A percentile compares a stretch with the other conserved stretches of the same genome.
Evolutionary conservation across 2,329 filamentous ascomycete genomes (phyloP).

Genomic region (Fusarium sp.): DNA sequence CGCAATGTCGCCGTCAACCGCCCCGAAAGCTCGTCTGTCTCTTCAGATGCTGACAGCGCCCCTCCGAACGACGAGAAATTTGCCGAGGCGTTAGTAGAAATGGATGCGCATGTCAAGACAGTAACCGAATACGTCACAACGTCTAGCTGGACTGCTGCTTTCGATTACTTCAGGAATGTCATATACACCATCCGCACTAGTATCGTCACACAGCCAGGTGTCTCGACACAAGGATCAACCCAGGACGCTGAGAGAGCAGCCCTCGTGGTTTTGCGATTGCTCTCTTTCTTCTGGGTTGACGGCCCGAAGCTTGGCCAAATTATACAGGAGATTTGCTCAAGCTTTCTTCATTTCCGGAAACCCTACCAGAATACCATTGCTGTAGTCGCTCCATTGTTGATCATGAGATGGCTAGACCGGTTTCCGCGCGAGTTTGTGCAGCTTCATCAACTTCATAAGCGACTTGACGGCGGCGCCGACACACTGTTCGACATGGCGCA

Average conservation of each 20-base stretch:
- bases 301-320: slow-evolving; percentile 72
- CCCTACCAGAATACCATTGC: slow-evolving; percentile 75
- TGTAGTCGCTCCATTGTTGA: slow-evolving; percentile 73
- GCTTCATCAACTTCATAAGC: slow-evolving; percentile 72
- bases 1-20: slow-evolving; percentile 57
- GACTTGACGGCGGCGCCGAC: slow-evolving; percentile 76
- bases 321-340: slow-evolving; percentile 77
- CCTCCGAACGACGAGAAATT: slow-evolving; percentile 45
- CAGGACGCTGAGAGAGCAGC: slow-evolving; percentile 67
- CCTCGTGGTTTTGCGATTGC: slow-evolving; percentile 70
- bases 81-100: slow-evolving; percentile 59
- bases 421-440: slow-evolving; percentile 76
- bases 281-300: slow-evolving; percentile 77
- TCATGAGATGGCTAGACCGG: slow-evolving; percentile 76
- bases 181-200: slow-evolving; percentile 67
- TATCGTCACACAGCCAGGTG: slow-evolving; percentile 57
- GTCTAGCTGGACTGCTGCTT: slow-evolving; percentile 73
- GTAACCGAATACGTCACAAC: slow-evolving; percentile 76
- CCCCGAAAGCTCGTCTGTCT: slow-evolving; percentile 35
- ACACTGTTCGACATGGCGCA: slow-evolving; percentile 79
- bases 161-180: slow-evolving; percentile 70
- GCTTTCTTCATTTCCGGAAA: slow-evolving; percentile 76
- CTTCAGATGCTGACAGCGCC: slow-evolving; percentile 36
- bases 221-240: slow-evolving; percentile 55
- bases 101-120: slow-evolving; percentile 69